These are phyloP conservation scores for Magnusiomyces suaveolens DNA, from an alignment of 1,139 yeast species.

Conservation along the genomic window DNA sequence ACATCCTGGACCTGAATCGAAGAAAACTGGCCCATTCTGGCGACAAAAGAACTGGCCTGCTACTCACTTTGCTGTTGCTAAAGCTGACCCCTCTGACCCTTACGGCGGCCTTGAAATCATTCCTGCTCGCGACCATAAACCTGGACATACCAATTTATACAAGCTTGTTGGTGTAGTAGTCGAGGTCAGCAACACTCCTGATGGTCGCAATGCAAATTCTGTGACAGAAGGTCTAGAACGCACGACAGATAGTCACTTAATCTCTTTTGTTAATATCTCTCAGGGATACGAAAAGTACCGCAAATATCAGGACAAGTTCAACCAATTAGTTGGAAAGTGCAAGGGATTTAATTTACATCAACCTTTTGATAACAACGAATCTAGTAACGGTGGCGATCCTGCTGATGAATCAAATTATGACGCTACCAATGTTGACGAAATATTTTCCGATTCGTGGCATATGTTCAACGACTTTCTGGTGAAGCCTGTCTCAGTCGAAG, in stretches of 20 bases:
- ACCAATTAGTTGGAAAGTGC: not conserved
- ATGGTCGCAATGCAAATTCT: not conserved
- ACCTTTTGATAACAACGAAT: conserved; percentile 4
- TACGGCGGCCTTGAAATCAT: conserved; percentile 13
- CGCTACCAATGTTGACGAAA: conserved; percentile 14
- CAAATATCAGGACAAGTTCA: not conserved
- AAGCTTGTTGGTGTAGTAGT: conserved; percentile 32
- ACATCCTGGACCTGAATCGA: not conserved
- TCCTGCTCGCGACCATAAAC: conserved; percentile 12
- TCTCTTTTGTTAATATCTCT: conserved; percentile 19
- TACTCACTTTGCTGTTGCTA: conserved; percentile 16
- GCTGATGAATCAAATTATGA: conserved; percentile 15
- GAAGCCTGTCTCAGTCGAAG: conserved; percentile 58
- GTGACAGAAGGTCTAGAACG: not conserved
- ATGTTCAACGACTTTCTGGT: conserved; percentile 89
- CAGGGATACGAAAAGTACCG: not conserved
- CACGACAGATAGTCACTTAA: not conserved
- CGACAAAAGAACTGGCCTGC: conserved; percentile 20
- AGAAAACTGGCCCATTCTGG: conserved; percentile 14
- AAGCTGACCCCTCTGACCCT: conserved; percentile 1
- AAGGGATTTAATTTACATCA: too few relatives aligned
- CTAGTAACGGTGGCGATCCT: too few relatives aligned
- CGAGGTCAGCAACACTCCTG: conserved; percentile 26
- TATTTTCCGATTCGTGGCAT: conserved; percentile 57
- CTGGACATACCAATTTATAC: conserved; percentile 20